Conservation (phyloP, 371 early-diverging fungal species). For the Mortierella sp. region DNA sequence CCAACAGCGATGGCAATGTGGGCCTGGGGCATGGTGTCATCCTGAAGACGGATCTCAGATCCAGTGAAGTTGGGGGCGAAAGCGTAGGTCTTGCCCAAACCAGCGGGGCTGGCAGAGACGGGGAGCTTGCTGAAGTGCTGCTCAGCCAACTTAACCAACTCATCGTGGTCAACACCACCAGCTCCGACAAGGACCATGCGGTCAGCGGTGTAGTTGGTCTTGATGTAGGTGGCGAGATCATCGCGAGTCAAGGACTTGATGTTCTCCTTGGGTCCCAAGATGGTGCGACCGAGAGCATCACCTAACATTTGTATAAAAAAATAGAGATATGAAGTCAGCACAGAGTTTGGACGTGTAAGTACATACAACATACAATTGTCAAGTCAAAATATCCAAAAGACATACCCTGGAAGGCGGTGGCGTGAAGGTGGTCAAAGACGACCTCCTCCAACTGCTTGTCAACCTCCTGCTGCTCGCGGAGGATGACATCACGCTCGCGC, state of each 20-base stretch:
- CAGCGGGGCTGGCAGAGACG: slow-evolving; percentile 59
- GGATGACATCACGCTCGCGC: slow-evolving; percentile 95
- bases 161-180: slow-evolving; percentile 95
- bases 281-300: slow-evolving; percentile 92
- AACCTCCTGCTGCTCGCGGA: slow-evolving; percentile 96
- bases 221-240: slow-evolving; percentile 90
- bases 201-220: slow-evolving; percentile 94
- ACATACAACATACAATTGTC: neutral
- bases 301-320: slow-evolving; percentile 38
- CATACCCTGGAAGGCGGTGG: slow-evolving; percentile 91
- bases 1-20: slow-evolving; percentile 98
- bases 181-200: slow-evolving; percentile 96
- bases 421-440: slow-evolving; percentile 96
- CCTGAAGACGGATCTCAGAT: slow-evolving; percentile 89
- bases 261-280: slow-evolving; percentile 94
- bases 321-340: neutral
- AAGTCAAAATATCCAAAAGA: neutral
- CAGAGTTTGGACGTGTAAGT: neutral
- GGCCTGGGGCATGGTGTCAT: slow-evolving; percentile 88
- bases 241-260: slow-evolving; percentile 87
- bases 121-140: slow-evolving; percentile 89
- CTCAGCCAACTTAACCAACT: slow-evolving; percentile 91
- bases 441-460: slow-evolving; percentile 97
- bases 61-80: slow-evolving; percentile 86
- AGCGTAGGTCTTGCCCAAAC: slow-evolving; percentile 63